Percentiles rank a stretch among this genome's conserved stretches.
Conservation (phyloP, 805 yeast species). For the Starmerella cellae region DNA sequence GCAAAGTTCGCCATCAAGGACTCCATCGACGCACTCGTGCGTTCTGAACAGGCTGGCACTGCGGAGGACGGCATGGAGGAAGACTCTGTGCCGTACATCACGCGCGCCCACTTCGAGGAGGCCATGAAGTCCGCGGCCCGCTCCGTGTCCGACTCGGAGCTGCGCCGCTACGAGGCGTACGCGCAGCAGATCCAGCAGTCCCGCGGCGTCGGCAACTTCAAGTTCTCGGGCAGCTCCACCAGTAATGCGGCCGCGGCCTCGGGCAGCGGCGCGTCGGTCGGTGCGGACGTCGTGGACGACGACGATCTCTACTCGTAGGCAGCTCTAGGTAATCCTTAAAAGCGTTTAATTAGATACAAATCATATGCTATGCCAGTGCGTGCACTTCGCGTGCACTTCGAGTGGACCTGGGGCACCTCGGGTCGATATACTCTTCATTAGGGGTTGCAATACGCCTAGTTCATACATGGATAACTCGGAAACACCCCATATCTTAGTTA, state of each 20-base stretch:
- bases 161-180: constrained; percentile 96
- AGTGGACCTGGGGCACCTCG: too few species aligned
- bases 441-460: too few species aligned
- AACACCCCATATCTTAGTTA: too few species aligned
- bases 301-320: constrained; percentile 43
- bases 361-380: too few species aligned
- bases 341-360: too few species aligned
- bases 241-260: constrained; percentile 25
- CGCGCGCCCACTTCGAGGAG: constrained; percentile 90
- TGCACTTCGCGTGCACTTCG: too few species aligned
- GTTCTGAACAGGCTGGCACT: constrained; percentile 31
- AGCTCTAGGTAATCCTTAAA: too few species aligned
- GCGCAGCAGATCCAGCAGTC: constrained; percentile 93
- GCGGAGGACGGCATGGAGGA: constrained; percentile 40
- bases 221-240: constrained; percentile 39
- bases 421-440: too few species aligned
- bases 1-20: constrained; percentile 98
- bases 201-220: constrained; percentile 87
- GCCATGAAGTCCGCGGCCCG: constrained; percentile 99
- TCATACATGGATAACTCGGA: too few species aligned
- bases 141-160: constrained; percentile 91
- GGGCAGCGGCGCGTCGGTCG: constrained; percentile 35
- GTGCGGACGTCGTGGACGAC: constrained; percentile 38
- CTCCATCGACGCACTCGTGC: constrained; percentile 71
- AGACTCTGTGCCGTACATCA: constrained; percentile 92